Evolutionary conservation across 306 rosid genomes (phyloP).

Genomic region (Amphicarpaea edgeworthii): DNA sequence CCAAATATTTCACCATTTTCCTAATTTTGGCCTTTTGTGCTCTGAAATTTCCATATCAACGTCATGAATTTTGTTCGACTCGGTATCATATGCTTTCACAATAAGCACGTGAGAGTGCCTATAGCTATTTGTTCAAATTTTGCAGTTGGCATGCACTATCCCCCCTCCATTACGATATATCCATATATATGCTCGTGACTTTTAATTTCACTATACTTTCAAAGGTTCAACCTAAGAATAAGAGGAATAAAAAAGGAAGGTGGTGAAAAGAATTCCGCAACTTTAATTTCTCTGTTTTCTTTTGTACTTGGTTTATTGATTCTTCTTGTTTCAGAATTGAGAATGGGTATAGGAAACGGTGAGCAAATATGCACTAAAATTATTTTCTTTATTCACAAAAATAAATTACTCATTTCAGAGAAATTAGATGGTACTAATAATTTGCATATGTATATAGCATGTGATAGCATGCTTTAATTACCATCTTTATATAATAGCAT

Average conservation of each 20-base stretch:
- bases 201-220: not conserved
- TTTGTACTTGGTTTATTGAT: not conserved
- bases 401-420: not conserved
- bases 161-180: not conserved
- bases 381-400: not conserved
- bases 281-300: not conserved
- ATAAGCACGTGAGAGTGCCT: constrained; percentile 37
- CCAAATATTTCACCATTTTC: not conserved
- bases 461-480: not conserved
- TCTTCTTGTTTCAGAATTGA: not conserved
- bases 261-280: not conserved
- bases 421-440: not conserved
- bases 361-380: not conserved
- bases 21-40: not conserved
- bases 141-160: constrained; percentile 39
- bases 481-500: not conserved
- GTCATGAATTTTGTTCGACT: not conserved
- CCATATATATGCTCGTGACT: constrained; percentile 40
- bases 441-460: not conserved
- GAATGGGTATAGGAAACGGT: not conserved
- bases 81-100: constrained; percentile 31
- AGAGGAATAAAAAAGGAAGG: not conserved
- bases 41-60: not conserved
- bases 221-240: not conserved
- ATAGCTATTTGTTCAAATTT: not conserved